Conservation (phyloP, 2,329 filamentous ascomycete genomes). For the Pyricularia pennisetigena region DNA sequence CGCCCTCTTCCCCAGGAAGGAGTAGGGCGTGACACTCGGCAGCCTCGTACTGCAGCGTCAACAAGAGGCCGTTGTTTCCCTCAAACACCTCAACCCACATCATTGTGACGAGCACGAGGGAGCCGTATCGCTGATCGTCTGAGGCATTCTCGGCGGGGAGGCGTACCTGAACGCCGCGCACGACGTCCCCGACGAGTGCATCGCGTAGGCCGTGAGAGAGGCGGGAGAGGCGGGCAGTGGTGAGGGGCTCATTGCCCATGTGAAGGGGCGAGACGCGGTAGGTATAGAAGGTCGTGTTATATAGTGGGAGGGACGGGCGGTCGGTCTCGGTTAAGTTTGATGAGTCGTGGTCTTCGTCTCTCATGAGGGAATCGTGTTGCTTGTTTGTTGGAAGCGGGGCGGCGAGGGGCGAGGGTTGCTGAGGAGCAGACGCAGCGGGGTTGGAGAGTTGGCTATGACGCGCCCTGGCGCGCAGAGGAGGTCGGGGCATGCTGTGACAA, state of each 20-base stretch:
- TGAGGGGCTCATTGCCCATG: slow-evolving; percentile 30
- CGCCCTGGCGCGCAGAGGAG: background rate
- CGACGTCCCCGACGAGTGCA: slow-evolving; percentile 45
- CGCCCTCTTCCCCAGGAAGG: background rate
- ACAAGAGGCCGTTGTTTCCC: slow-evolving; percentile 24
- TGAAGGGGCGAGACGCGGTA: slow-evolving; percentile 45
- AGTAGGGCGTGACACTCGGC: slow-evolving; percentile 40
- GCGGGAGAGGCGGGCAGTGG: slow-evolving; percentile 24
- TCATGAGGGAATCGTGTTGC: background rate
- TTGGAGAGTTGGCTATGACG: background rate
- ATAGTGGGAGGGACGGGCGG: slow-evolving; percentile 29
- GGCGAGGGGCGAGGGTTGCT: background rate
- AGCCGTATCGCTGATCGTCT: slow-evolving; percentile 2
- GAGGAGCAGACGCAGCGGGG: background rate
- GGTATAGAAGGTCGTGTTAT: slow-evolving; percentile 49
- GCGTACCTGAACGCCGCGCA: slow-evolving; percentile 48
- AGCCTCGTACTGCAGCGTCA: slow-evolving; percentile 43
- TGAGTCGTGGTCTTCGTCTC: background rate
- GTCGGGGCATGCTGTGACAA: background rate
- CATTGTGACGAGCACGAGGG: slow-evolving; percentile 5
- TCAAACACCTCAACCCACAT: slow-evolving; percentile 8
- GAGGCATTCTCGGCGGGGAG: slow-evolving; percentile 23
- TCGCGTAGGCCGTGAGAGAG: slow-evolving; percentile 42
- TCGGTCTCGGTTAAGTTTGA: background rate
- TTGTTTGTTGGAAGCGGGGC: background rate